Evolutionary conservation across 176 grass and related monocot species (phyloP).

Genomic region (Eleusine coracana): DNA sequence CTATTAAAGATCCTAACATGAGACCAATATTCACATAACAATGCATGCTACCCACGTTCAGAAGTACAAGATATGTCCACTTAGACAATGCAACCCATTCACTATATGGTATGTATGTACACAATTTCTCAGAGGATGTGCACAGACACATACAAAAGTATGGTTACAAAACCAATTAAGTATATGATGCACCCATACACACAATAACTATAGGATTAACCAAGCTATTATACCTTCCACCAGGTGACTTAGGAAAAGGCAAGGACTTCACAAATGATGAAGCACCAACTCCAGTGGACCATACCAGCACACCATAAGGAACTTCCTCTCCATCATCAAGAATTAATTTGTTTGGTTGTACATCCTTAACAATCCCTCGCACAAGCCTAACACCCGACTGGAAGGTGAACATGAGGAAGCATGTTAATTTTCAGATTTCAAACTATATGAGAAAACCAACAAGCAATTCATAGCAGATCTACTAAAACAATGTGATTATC

Average conservation of each 20-base stretch:
- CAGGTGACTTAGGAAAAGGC: conserved; percentile 77
- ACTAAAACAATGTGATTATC: not conserved
- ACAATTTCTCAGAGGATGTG: not conserved
- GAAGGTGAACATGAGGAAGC: conserved; percentile 15
- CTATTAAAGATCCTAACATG: conserved; percentile 6
- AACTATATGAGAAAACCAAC: conserved; percentile 18
- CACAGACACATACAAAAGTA: not conserved
- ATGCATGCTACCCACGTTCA: not conserved
- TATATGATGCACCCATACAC: not conserved
- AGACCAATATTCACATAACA: not conserved
- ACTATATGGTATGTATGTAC: not conserved
- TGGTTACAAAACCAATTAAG: not conserved
- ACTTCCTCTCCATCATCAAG: conserved; percentile 85
- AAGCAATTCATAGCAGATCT: not conserved
- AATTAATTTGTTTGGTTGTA: conserved; percentile 77
- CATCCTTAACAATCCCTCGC: conserved; percentile 82
- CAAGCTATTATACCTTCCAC: conserved; percentile 77
- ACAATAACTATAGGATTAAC: conserved; percentile 30
- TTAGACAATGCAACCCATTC: not conserved
- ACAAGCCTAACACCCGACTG: conserved; percentile 95
- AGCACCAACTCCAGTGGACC: conserved; percentile 95
- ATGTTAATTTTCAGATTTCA: conserved; percentile 15
- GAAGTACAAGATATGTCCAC: not conserved
- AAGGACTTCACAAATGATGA: conserved; percentile 72
- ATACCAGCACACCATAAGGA: conserved; percentile 90